phyloP scores from a whole-genome alignment of 176 grass and related monocot genomes.

The Tillandsia leiboldiana region DNA sequence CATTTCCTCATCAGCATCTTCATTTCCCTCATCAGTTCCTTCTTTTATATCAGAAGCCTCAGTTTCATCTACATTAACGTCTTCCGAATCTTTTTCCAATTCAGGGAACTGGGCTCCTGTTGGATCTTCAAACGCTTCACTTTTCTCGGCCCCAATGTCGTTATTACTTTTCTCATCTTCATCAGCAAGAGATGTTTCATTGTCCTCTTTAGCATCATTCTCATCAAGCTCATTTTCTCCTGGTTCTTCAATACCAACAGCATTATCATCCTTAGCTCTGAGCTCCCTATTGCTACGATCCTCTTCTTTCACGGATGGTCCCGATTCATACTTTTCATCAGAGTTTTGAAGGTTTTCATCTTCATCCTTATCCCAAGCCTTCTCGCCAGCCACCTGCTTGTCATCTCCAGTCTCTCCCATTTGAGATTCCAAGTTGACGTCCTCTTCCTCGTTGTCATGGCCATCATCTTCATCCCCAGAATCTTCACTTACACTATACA shows the following conservation, averaged over 20 bases:
- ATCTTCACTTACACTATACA: conserved; percentile 71
- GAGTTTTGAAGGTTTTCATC: conserved; percentile 57
- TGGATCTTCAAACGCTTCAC: conserved; percentile 70
- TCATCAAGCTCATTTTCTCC: conserved; percentile 47
- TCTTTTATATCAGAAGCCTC: conserved; percentile 31
- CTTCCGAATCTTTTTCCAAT: conserved; percentile 41
- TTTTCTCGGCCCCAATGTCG: conserved; percentile 47
- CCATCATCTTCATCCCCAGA: conserved; percentile 41
- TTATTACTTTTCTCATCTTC: conserved; percentile 35
- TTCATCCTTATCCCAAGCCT: conserved; percentile 72
- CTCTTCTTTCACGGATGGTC: conserved; percentile 52
- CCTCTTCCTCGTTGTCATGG: conserved; percentile 33
- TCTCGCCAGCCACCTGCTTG: conserved; percentile 66
- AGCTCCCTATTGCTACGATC: conserved; percentile 51
- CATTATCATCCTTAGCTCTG: conserved; percentile 79
- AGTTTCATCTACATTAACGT: conserved; percentile 42
- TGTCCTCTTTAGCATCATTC: conserved; percentile 29
- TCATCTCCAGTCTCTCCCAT: conserved; percentile 80
- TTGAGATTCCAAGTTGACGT: conserved; percentile 67
- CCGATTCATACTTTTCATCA: conserved; percentile 67
- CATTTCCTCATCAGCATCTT: conserved; percentile 30
- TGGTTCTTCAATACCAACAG: conserved; percentile 40
- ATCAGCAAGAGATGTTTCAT: conserved; percentile 43
- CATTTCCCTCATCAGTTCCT: conserved; percentile 28
- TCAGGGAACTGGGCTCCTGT: conserved; percentile 51